Evolutionary conservation across 129 eudicot genomes (phyloP).

Genomic region (Heracleum sosnowskyi): DNA sequence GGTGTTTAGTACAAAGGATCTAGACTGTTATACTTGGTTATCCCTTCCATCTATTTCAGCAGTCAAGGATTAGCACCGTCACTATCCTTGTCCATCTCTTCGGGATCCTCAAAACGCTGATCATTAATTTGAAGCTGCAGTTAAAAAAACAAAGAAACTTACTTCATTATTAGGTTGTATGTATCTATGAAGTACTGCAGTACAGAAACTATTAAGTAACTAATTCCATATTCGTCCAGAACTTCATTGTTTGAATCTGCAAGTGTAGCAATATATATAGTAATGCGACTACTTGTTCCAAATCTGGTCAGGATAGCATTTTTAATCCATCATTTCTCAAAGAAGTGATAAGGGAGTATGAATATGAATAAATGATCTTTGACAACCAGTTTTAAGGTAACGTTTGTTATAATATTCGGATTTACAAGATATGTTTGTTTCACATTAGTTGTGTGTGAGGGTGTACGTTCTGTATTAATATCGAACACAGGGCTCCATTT

Average conservation of each 20-base stretch:
- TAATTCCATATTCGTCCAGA: neutral
- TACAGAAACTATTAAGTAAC: neutral
- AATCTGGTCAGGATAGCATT: neutral
- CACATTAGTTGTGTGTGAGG: neutral
- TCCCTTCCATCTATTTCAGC: neutral
- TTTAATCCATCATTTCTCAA: neutral
- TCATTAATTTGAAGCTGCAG: conserved; percentile 85
- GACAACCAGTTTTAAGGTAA: neutral
- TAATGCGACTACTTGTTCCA: neutral
- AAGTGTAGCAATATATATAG: neutral
- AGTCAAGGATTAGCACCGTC: conserved; percentile 28
- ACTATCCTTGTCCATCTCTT: conserved; percentile 58
- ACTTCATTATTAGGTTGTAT: neutral
- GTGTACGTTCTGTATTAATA: neutral
- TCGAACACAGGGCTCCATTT: neutral
- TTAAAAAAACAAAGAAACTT: neutral
- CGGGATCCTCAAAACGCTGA: conserved; percentile 84
- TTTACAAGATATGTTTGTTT: neutral
- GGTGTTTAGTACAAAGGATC: neutral
- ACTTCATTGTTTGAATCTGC: neutral
- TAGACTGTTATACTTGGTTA: neutral
- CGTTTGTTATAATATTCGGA: neutral
- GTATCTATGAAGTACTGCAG: neutral
- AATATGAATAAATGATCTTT: neutral
- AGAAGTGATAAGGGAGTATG: neutral